Percentiles rank a stretch among this genome's conserved stretches.
Evolutionary conservation across 257 asterid species (phyloP).

Genomic region (Fraxinus quadrangulata): DNA sequence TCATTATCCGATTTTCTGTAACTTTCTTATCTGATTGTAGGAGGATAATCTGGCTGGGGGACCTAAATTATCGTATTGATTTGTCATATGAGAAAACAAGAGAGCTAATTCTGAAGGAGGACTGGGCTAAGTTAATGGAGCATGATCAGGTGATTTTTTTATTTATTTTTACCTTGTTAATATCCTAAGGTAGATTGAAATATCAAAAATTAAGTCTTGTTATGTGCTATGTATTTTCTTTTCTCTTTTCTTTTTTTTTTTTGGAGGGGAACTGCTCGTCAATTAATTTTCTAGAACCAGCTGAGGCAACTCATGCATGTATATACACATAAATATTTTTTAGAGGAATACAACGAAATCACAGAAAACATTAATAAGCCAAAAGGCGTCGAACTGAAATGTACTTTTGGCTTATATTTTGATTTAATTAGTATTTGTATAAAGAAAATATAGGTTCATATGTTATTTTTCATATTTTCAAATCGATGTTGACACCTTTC

Average conservation of each 20-base stretch:
- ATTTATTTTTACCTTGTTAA: background rate
- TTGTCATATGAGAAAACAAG: conserved; percentile 71
- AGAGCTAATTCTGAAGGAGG: conserved; percentile 59
- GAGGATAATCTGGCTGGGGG: conserved; percentile 95
- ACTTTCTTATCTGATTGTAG: conserved; percentile 43
- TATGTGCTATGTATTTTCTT: background rate
- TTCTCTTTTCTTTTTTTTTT: background rate
- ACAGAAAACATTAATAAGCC: background rate
- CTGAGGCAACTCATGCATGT: background rate
- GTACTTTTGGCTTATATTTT: background rate
- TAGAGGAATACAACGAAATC: background rate
- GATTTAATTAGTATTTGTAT: background rate
- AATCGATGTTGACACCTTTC: conserved; percentile 7
- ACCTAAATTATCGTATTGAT: conserved; percentile 85
- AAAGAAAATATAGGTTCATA: background rate
- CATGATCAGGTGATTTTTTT: conserved; percentile 66
- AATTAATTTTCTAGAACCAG: background rate
- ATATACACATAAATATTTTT: background rate
- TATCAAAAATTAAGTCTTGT: background rate
- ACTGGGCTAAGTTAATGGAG: conserved; percentile 72
- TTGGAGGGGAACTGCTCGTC: background rate
- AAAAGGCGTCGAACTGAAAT: background rate
- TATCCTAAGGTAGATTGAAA: background rate
- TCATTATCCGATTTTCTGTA: background rate
- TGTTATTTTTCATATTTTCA: background rate